These are phyloP conservation scores for Gracilaria gracilis DNA, from an alignment of 23 red algal species.

Conservation along the genomic window DNA sequence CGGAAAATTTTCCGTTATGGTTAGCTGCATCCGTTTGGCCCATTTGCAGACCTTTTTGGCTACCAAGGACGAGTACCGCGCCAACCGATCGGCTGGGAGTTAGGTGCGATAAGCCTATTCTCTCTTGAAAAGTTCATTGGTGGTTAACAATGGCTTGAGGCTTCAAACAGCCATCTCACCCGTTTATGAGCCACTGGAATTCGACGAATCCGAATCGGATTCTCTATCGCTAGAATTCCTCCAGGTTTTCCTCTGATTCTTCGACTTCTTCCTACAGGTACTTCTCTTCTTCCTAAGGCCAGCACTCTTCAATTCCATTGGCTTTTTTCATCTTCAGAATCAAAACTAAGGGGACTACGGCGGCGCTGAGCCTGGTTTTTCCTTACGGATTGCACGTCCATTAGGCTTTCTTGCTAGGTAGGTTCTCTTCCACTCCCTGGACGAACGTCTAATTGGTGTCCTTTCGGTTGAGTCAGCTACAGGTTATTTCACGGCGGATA, in stretches of 20 bases:
- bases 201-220: too few relatives aligned
- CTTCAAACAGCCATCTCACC: neutral
- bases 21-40: constrained; percentile 23
- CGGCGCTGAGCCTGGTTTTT: too few relatives aligned
- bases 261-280: neutral
- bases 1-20: neutral
- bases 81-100: neutral
- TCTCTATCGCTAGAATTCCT: too few relatives aligned
- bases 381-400: too few relatives aligned
- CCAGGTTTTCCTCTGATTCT: too few relatives aligned
- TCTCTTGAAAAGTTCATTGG: constrained; percentile 14
- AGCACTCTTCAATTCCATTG: neutral
- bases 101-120: neutral
- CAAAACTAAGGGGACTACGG: too few relatives aligned
- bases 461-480: too few relatives aligned
- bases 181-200: too few relatives aligned
- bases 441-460: too few relatives aligned
- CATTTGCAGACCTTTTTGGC: neutral
- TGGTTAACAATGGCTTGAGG: neutral
- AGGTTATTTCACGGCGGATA: constrained; percentile 4
- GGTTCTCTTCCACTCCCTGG: too few relatives aligned
- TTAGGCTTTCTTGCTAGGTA: too few relatives aligned
- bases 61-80: neutral
- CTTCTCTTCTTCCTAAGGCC: constrained; percentile 8
- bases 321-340: neutral